Conservation (phyloP, 169 alveolate species). For the Eimeria acervulina region DNA sequence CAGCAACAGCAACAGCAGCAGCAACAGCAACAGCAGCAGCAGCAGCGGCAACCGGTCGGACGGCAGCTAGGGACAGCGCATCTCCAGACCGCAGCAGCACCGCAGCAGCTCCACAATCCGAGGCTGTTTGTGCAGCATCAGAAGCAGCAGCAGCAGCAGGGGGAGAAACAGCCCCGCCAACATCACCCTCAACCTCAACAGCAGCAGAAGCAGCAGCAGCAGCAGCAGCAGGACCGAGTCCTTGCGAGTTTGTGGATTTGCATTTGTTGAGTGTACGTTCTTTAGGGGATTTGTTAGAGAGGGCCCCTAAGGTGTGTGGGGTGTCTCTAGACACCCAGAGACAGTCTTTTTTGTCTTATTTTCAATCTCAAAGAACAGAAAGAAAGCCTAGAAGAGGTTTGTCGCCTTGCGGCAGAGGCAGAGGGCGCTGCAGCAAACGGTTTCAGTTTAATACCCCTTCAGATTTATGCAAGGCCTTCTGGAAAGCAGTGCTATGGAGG, state of each 20-base stretch:
- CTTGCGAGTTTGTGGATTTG: background rate
- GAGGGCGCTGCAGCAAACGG: constrained; percentile 19
- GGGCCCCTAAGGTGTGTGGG: constrained; percentile 21
- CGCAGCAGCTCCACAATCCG: background rate
- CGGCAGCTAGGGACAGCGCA: no score
- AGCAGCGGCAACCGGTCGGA: background rate
- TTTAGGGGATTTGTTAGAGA: background rate
- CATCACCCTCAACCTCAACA: background rate
- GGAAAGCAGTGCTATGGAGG: background rate
- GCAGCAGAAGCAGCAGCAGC: background rate
- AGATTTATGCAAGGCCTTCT: constrained; percentile 1
- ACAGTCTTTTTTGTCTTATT: background rate
- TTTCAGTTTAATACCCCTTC: background rate
- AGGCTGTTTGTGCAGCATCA: background rate
- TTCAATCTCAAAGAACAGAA: constrained; percentile 1
- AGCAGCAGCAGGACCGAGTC: background rate
- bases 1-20: constrained; percentile 6
- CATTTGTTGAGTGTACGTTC: background rate
- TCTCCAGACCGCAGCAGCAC: background rate
- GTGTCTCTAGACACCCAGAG: constrained; percentile 18
- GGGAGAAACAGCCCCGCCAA: background rate
- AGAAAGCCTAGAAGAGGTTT: background rate
- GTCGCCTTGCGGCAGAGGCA: background rate
- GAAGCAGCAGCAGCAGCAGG: background rate
- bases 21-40: background rate